Conservation (phyloP, 106 monocot genomes). For the Acanthochlamys bracteata region DNA sequence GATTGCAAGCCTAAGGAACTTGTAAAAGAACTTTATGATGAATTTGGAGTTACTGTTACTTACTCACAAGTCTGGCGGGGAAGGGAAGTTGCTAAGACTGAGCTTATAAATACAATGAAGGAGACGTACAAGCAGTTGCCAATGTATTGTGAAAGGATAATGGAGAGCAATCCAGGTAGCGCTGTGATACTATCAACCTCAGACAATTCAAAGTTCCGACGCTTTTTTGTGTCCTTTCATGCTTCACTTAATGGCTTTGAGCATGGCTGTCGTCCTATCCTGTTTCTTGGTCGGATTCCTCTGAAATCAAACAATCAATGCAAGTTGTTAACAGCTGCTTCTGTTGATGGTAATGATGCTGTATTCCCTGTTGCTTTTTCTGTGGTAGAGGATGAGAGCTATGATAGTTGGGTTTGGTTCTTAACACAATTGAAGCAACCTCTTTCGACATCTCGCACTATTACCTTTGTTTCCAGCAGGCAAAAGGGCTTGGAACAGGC, state of each 20-base stretch:
- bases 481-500: conserved; percentile 69
- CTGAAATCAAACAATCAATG: conserved; percentile 63
- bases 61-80: conserved; percentile 94
- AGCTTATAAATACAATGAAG: conserved; percentile 61
- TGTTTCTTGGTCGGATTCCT: conserved; percentile 81
- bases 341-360: conserved; percentile 77
- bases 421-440: conserved; percentile 66
- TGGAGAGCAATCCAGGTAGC: conserved; percentile 87
- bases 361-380: conserved; percentile 80
- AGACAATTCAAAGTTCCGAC: conserved; percentile 60
- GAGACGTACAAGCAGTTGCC: conserved; percentile 80
- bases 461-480: conserved; percentile 70
- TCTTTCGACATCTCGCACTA: conserved; percentile 32
- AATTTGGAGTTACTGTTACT: conserved; percentile 65
- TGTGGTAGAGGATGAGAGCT: conserved; percentile 74
- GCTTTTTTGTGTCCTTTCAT: conserved; percentile 80
- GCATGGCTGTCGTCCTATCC: conserved; percentile 78
- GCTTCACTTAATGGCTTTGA: conserved; percentile 90
- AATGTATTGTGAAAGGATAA: conserved; percentile 66
- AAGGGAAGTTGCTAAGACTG: conserved; percentile 67
- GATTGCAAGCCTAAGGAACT: conserved; percentile 79
- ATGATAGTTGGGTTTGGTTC: conserved; percentile 85
- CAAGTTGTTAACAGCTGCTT: conserved; percentile 60
- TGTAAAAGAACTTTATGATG: conserved; percentile 57
- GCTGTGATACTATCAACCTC: conserved; percentile 51